Base-by-base conservation (phyloP, 768 basidiomycete genomes). In the Leccinum pellstonianum region DNA sequence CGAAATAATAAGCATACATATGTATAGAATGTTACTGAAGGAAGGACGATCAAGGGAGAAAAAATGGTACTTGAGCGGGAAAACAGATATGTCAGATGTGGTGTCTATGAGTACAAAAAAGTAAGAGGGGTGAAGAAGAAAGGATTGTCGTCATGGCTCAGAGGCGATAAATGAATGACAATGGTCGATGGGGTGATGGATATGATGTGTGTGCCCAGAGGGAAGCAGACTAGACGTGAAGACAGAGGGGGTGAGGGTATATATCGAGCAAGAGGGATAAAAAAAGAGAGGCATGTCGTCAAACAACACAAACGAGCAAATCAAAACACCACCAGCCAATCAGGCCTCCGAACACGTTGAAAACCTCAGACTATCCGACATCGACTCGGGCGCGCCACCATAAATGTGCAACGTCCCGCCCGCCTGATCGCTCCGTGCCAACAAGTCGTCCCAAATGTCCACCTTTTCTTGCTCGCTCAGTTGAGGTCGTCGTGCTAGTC, bases 391-490 rank as follows among this genome's bases (percentile, higher is more conserved):
- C 21, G 58, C 48, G n/a, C 41, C 41, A 8, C 77, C 76, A 10
- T 64, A 58, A 5, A 91, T 68, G 64, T 85, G 86, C 56, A 91
- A 68, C 54, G 90, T 92, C 47, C 90, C 90, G 1, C 90, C 90
- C 1, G 90, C 90, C 54, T 73, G 72, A 46, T 80, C 86, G 65
- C 89, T 90, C 64, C 81, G 78, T 68, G 83, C 80, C 60, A 91
- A 72, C 56, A 91, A 66, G 60, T 86, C 85, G 56, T 88, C 81
- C 89, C 88, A 91, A 65, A 81, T 83, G 12, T 80, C 83, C 7
- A 81, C 80, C 76, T 92, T 92, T 75, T 92, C 88, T 65, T 82
- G 74, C 68, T 90, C 87, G 25, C 83, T 83, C 69, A 86, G 72
- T 47, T 73, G 77, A 21, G 72, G 70, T 55, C 73, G 70, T 54